phyloP scores from a whole-genome alignment of 306 rosid genomes.

The Medicago ruthenica region DNA sequence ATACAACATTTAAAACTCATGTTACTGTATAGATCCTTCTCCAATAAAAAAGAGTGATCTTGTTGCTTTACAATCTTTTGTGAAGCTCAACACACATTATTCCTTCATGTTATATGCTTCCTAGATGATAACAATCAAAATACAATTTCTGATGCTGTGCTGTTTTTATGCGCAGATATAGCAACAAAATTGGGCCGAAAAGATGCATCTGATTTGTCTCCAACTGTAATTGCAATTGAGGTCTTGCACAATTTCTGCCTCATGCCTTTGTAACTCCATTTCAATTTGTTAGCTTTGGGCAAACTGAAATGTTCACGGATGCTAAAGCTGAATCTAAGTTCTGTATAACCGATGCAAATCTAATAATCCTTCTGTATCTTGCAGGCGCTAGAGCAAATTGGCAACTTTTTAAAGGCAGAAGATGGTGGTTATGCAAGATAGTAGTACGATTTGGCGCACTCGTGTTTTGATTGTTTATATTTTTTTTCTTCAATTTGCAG shows the following conservation, averaged over 20 bases:
- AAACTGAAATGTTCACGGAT: constrained; percentile 3
- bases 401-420: constrained; percentile 59
- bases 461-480: constrained; percentile 37
- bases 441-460: constrained; percentile 36
- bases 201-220: constrained; percentile 76
- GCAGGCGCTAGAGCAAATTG: constrained; percentile 87
- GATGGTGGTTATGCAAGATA: constrained; percentile 42
- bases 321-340: constrained; percentile 19
- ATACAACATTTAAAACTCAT: neutral
- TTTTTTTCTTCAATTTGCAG: constrained; percentile 17
- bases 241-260: constrained; percentile 52
- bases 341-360: neutral
- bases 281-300: constrained; percentile 4
- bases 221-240: constrained; percentile 84
- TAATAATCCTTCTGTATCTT: constrained; percentile 37
- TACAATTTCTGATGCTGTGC: constrained; percentile 4
- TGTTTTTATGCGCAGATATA: constrained; percentile 61
- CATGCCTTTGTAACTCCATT: constrained; percentile 28
- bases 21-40: neutral
- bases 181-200: constrained; percentile 67
- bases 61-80: constrained; percentile 24
- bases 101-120: constrained; percentile 29
- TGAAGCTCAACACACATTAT: constrained; percentile 10
- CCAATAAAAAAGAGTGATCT: neutral
- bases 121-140: constrained; percentile 13